These are phyloP conservation scores for Sarocladium strictum DNA, from an alignment of 2,329 filamentous ascomycete genomes.

Conservation along the genomic window DNA sequence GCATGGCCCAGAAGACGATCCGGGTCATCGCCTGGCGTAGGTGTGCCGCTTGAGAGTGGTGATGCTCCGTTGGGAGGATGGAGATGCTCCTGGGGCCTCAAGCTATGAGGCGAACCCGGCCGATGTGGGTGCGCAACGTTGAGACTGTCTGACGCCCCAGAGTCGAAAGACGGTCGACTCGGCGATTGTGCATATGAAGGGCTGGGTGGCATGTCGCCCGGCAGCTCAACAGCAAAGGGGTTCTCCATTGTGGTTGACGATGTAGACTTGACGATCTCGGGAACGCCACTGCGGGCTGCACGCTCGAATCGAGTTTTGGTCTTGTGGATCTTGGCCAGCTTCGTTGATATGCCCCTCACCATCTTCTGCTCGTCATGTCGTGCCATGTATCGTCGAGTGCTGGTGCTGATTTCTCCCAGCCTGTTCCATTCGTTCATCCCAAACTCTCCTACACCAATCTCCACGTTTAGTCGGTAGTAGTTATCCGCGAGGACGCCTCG, in stretches of 20 bases:
- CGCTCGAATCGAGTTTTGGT: constrained; percentile 64
- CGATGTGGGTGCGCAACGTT: constrained; percentile 28
- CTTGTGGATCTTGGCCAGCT: constrained; percentile 76
- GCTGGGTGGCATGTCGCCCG: constrained; percentile 44
- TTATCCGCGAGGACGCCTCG: constrained; percentile 80
- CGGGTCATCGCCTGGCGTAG: constrained; percentile 30
- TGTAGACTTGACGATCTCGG: constrained; percentile 36
- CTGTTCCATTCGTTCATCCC: constrained; percentile 98
- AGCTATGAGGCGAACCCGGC: constrained; percentile 42
- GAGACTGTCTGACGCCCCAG: constrained; percentile 41
- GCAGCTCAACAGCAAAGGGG: constrained; percentile 52
- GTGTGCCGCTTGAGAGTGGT: constrained; percentile 16
- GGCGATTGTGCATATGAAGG: constrained; percentile 25
- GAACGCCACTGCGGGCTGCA: constrained; percentile 29
- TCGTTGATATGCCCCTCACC: constrained; percentile 69
- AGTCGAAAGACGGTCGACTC: constrained; percentile 48
- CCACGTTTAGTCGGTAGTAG: constrained; percentile 95
- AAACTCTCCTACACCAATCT: constrained; percentile 92
- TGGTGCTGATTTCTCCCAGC: constrained; percentile 90
- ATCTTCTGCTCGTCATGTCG: constrained; percentile 69
- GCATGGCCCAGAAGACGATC: constrained; percentile 52
- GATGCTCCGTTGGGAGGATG: constrained; percentile 26
- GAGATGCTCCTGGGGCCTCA: constrained; percentile 35
- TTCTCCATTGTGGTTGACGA: constrained; percentile 33
- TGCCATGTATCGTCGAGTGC: constrained; percentile 76